Evolutionary conservation across 2,329 filamentous ascomycete genomes (phyloP), one percentile per base, ranked within the genome.

Genomic region (Pestalotiopsis sp.): DNA sequence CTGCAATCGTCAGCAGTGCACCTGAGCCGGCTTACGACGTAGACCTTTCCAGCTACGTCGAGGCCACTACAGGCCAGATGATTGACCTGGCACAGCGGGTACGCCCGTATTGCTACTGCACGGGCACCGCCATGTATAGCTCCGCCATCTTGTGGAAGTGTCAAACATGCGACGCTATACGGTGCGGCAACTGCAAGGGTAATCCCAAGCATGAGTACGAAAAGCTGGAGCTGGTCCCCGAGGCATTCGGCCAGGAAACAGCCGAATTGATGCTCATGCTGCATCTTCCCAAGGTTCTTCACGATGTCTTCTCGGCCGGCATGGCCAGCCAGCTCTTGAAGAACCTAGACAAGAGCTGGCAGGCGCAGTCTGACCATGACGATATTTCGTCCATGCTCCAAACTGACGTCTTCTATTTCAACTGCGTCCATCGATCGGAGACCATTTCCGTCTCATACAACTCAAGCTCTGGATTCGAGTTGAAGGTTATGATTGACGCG

Each of bases 141-240:
- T 72, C 74, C 3, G 69, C 72, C 0, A 63, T 73, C 1, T 72
- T 76, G 11, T 4, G 75, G 61, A 62, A 71, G 11, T 84, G 82
- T 68, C n/a, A 52, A 0, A 70, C 73, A 4, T 84, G 82, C 68
- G 71, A 68, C 6, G 75, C 75, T 6, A 77, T 77, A n/a, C 78
- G 80, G 14, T 84, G 82, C 72, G 69, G 70, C 12, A 73, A 69
- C 36, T 84, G 83, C 68, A 72, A 73, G 9, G 81, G 81, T 1
- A 84, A 83, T 39, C 82, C 82, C 0, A 41, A 58, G 0, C 82
- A 84, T 68, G 27, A 73, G 1, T 78, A 78, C 62, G 23, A 14
- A 4, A 36, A 66, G 2, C 71, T 71, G 6, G 23, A 66, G 9
- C 63, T 70, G 17, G 68, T 68, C 57, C 62, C 12, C 25, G 41